Conservation (phyloP, 768 basidiomycete species). For the Leccinum rimulosum region DNA sequence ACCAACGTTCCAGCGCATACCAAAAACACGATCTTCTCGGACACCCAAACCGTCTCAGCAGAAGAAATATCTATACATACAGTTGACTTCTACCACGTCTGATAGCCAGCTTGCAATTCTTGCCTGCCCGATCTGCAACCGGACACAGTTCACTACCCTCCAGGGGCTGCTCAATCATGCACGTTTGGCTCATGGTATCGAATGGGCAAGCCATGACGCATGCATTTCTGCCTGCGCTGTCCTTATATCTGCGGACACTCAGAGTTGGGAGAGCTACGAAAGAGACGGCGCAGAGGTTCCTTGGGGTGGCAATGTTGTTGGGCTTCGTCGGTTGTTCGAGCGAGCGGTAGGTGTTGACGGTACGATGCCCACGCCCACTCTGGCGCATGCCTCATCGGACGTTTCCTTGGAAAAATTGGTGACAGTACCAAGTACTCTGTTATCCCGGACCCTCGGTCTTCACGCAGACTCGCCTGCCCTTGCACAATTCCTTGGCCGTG, state of each 20-base stretch:
- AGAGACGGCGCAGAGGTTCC: constrained; percentile 37
- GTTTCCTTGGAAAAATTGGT: constrained; percentile 5
- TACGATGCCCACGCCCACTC: constrained; percentile 12
- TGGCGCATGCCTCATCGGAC: constrained; percentile 1
- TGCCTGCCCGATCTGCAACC: constrained; percentile 41
- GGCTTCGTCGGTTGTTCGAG: constrained; percentile 47
- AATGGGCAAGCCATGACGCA: constrained; percentile 51
- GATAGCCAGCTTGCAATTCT: constrained; percentile 34
- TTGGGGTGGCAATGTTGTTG: constrained; percentile 39
- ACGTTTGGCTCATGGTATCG: constrained; percentile 45
- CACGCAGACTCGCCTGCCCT: constrained; percentile 52
- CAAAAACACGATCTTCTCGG: constrained; percentile 29
- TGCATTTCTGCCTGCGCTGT: constrained; percentile 47
- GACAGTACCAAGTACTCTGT: constrained; percentile 34
- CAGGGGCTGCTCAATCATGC: constrained; percentile 54
- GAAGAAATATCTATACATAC: constrained; percentile 42
- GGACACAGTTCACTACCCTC: constrained; percentile 48
- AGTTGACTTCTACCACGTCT: constrained; percentile 29
- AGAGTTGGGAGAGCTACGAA: constrained; percentile 36
- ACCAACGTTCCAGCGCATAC: constrained; percentile 15
- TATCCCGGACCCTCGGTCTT: constrained; percentile 47
- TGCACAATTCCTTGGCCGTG: constrained; percentile 48
- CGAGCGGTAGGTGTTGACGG: constrained; percentile 44
- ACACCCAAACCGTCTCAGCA: constrained; percentile 27
- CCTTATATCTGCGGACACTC: constrained; percentile 32